phyloP scores from a whole-genome alignment of 495 filamentous ascomycete species.

The Neurospora tetraspora region DNA sequence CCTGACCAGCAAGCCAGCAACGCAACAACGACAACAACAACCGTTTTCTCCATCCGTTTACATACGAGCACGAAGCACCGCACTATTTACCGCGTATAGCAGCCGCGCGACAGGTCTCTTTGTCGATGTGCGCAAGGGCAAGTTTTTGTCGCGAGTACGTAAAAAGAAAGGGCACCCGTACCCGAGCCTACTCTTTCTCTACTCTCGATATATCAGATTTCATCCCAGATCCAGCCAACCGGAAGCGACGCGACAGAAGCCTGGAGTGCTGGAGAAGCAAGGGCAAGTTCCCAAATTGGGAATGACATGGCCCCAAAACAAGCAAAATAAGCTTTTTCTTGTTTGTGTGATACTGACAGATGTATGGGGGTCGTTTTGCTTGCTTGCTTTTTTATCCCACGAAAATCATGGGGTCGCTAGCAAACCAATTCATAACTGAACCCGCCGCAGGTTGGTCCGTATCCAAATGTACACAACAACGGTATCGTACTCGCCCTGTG shows the following conservation, averaged over 20 bases:
- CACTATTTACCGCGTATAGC: neutral
- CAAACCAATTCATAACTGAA: neutral
- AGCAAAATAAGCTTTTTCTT: neutral
- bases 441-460: neutral
- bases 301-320: neutral
- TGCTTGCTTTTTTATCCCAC: neutral
- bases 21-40: neutral
- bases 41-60: neutral
- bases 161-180: neutral
- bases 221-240: neutral
- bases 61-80: neutral
- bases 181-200: neutral
- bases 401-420: neutral
- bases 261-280: neutral
- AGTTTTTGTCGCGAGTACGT: neutral
- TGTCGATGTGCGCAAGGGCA: neutral
- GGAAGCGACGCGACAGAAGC: neutral
- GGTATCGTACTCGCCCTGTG: neutral
- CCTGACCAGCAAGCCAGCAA: neutral
- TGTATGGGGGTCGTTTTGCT: neutral
- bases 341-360: neutral
- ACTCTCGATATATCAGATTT: neutral
- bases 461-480: neutral
- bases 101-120: neutral
- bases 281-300: neutral